These are phyloP conservation scores for Wickerhamomyces sp. DNA, from an alignment of 1,139 yeast species.

Conservation along the genomic window DNA sequence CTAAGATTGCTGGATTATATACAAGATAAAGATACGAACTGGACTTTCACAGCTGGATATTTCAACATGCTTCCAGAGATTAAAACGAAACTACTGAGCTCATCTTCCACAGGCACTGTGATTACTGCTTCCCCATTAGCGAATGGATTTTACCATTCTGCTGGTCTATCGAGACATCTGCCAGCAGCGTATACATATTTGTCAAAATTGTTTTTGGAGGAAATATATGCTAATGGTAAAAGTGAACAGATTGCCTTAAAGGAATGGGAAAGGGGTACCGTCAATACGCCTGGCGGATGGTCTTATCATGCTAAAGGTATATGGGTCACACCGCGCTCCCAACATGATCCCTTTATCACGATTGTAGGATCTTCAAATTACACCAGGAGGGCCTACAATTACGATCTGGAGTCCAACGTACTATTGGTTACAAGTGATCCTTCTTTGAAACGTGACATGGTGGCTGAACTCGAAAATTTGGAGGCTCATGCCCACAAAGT, in stretches of 20 bases:
- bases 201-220: slow-evolving; percentile 63
- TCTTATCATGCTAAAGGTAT: slow-evolving; percentile 98
- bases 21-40: slow-evolving; percentile 50
- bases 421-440: slow-evolving; percentile 67
- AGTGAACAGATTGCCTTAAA: slow-evolving; percentile 46
- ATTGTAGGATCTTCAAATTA: slow-evolving; percentile 91
- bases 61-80: slow-evolving; percentile 85
- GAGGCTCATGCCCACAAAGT: slow-evolving; percentile 47
- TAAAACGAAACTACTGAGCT: slow-evolving; percentile 51
- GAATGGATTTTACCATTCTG: slow-evolving; percentile 83
- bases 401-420: slow-evolving; percentile 87
- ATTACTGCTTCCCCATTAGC: slow-evolving; percentile 92
- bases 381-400: slow-evolving; percentile 82
- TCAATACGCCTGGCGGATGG: slow-evolving; percentile 85
- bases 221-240: slow-evolving; percentile 42
- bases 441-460: slow-evolving; percentile 52
- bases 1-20: slow-evolving; percentile 56
- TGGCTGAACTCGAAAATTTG: slow-evolving; percentile 58
- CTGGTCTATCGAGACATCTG: slow-evolving; percentile 74
- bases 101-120: slow-evolving; percentile 62
- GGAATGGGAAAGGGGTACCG: slow-evolving; percentile 88
- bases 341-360: slow-evolving; percentile 57
- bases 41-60: slow-evolving; percentile 96
- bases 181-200: slow-evolving; percentile 86
- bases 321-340: slow-evolving; percentile 64